phyloP scores from a whole-genome alignment of 2,329 filamentous ascomycete genomes.

The Colletotrichum salicis region DNA sequence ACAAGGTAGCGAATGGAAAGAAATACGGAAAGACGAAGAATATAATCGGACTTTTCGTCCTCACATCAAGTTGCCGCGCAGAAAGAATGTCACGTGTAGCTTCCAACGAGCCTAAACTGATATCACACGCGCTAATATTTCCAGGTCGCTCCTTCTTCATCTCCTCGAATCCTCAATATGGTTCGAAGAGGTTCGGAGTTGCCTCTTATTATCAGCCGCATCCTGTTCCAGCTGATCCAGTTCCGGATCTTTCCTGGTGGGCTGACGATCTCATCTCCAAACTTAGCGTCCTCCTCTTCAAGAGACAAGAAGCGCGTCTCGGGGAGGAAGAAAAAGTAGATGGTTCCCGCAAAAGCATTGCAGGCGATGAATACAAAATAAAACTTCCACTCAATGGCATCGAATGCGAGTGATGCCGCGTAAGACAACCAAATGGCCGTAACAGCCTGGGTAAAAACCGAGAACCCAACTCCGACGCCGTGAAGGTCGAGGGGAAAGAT shows the following conservation, averaged over 20 bases:
- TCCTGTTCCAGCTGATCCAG: neutral
- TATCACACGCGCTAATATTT: neutral
- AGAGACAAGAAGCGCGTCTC: constrained; percentile 47
- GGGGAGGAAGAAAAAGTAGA: constrained; percentile 49
- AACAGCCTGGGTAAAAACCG: constrained; percentile 43
- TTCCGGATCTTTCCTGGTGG: neutral
- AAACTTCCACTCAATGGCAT: constrained; percentile 44
- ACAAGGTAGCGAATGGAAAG: too few relatives aligned
- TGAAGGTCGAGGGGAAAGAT: constrained; percentile 43
- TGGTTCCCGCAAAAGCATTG: constrained; percentile 42
- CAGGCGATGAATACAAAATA: constrained; percentile 48
- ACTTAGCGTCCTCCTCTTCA: constrained; percentile 46
- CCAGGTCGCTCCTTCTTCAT: neutral
- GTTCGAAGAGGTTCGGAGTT: neutral
- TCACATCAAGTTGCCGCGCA: too few relatives aligned
- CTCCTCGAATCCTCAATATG: neutral
- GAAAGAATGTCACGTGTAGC: too few relatives aligned
- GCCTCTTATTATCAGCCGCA: neutral
- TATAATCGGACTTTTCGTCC: too few relatives aligned
- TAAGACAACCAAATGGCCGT: constrained; percentile 46
- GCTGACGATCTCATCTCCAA: constrained; percentile 43
- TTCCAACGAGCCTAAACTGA: too few relatives aligned
- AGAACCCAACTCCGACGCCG: constrained; percentile 40
- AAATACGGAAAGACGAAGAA: too few relatives aligned
- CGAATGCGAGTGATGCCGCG: constrained; percentile 42